Base-by-base conservation (phyloP, 2,329 filamentous ascomycete genomes). In the Aspergillus carbonarius region DNA sequence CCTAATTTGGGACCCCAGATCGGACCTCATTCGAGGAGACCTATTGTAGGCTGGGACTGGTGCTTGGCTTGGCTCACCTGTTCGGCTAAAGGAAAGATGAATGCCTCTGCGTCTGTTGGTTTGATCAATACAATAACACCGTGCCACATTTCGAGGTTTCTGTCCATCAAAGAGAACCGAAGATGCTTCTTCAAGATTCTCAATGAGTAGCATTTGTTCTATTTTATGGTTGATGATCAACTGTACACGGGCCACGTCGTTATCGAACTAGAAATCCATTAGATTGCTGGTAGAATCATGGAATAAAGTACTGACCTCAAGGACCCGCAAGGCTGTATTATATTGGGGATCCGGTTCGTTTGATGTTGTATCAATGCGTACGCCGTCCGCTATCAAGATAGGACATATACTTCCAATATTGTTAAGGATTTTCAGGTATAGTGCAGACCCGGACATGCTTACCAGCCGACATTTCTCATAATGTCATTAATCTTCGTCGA, bases 201-300 rank as follows among this genome's bases (percentile, higher is more conserved):
- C 81, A 55, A 97, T 86, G 0, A 99, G 80, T 5, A 96, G 85
- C 7, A 88, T 86, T 72, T 97, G 93, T 61, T 99, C 95, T 54
- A 97, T 91, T 6, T 79, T 77, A 66, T 92, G 84, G 61, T 88
- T 88, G 71, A 98, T 95, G 68, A 99, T 88, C 48, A 98, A 79
- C 59, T 92, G 88, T 60, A 92, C 89, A 51, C 87, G 87, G 18
- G 97, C 88, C 44, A 90, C 76, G 18, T 90, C 84, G 64, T 93
- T 86, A 60, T 95, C 90, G 61, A 98, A 90, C 74, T 92, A 60
- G 52, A 30, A 12, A 20, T 27, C 4, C 6, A 55, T 72, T 58
- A 72, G 67, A 50, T 17, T 13, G 17, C 2, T n/a, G 35, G 27
- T 3, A 18, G 10, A 20, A 23, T 13, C n/a, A 15, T 5, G 4